Evolutionary conservation across 2,329 filamentous ascomycete species (phyloP), one percentile per base, ranked within the genome.

Genomic region (Eurotiales sp.): DNA sequence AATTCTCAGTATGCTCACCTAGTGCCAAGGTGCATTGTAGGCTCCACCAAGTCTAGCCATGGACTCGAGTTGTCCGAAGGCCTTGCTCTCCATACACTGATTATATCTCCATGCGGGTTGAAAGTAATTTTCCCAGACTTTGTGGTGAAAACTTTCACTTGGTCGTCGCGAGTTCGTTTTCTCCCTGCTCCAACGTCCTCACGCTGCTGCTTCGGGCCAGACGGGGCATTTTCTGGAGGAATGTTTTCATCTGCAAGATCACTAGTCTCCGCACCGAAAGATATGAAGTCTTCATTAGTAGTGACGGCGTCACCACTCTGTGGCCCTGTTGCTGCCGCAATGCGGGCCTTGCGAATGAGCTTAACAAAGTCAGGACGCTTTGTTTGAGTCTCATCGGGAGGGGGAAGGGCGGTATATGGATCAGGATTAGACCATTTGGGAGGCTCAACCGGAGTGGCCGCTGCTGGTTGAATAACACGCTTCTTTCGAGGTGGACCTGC

Each of bases 371-470:
- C 90, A 59, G 84, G 85, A 69, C 86, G 90, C 71, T 93, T 95
- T 17, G 81, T 79, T 34, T 81, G 77, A 4, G 75, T 77, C 50
- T 90, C 86, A 57, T 91, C 87, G 0, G 85, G 82, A 6, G 90
- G 90, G 8, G 92, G 92, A 8, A 96, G 76, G 2, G 83, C 87
- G 5, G 89, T 95, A 69, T 97, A 96, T 0, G 91, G 90, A 66
- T 97, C 92, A 3, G 92, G 91, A 60, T 97, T 97, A 4, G 90
- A 96, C 92, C 92, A 97, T 67, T 87, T 90, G 3, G 90, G 90
- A 4, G 66, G 70, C 48, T 47, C 52, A 36, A 32, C 15, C 36
- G 43, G n/a, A 42, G 30, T 61, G 59, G 12, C 60, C 44, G 29
- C 54, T 46, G 52, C 52, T 5, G 52, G 48, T 25, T 56, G 56